phyloP scores from a whole-genome alignment of 2,329 filamentous ascomycete species.

The Colletotrichum sp. region DNA sequence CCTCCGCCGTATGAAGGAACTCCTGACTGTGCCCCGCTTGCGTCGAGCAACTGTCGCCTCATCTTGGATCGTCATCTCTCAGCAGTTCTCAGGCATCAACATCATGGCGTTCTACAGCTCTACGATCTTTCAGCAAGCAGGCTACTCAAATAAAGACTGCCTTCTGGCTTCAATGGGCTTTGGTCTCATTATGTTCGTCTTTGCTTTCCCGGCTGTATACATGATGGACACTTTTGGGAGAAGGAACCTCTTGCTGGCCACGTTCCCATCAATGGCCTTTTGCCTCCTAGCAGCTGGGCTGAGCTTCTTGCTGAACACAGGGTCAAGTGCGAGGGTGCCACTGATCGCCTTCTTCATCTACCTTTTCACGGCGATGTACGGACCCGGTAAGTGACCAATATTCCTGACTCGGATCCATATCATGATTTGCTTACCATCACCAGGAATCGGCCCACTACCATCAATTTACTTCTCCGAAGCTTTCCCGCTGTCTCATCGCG shows the following conservation, averaged over 20 bases:
- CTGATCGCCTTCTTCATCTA: slow-evolving; percentile 63
- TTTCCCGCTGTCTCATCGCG: slow-evolving; percentile 60
- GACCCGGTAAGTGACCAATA: slow-evolving; percentile 38
- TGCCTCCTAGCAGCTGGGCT: slow-evolving; percentile 46
- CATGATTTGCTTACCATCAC: not conserved
- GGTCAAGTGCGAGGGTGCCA: slow-evolving; percentile 44
- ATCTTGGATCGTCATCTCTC: slow-evolving; percentile 34
- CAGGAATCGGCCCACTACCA: slow-evolving; percentile 34
- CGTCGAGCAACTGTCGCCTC: slow-evolving; percentile 44
- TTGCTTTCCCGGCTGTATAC: slow-evolving; percentile 63
- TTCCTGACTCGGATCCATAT: too few species aligned
- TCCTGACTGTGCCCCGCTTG: slow-evolving; percentile 51
- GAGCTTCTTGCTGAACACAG: slow-evolving; percentile 53
- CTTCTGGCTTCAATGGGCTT: slow-evolving; percentile 64
- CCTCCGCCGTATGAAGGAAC: slow-evolving; percentile 47
- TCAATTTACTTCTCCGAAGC: slow-evolving; percentile 58
- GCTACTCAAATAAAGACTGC: slow-evolving; percentile 41
- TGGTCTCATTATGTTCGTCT: slow-evolving; percentile 63
- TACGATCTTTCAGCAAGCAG: slow-evolving; percentile 53
- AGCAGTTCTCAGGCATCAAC: slow-evolving; percentile 40
- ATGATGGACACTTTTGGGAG: slow-evolving; percentile 65
- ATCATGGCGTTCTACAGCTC: slow-evolving; percentile 57
- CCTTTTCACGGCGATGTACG: slow-evolving; percentile 58
- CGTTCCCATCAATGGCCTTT: slow-evolving; percentile 49
- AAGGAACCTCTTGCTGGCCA: slow-evolving; percentile 51